phyloP scores from a whole-genome alignment of 1,284 basidiomycete genomes.

The Veloporphyrellus conicus region DNA sequence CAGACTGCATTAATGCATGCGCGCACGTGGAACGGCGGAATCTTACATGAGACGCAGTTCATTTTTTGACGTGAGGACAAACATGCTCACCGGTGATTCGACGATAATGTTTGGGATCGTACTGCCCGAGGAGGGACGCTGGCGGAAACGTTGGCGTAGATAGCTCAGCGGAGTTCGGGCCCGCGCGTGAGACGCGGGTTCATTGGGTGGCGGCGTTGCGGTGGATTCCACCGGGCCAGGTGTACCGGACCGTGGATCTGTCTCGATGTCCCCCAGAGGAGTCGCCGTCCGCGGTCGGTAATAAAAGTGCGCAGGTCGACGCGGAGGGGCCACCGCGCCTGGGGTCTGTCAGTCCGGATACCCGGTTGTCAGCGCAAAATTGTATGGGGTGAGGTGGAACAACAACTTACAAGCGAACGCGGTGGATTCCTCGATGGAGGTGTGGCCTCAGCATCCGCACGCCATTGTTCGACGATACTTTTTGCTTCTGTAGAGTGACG shows the following conservation, averaged over 20 bases:
- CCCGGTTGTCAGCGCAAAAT: constrained; percentile 5
- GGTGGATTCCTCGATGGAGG: constrained; percentile 16
- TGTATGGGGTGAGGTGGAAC: not conserved
- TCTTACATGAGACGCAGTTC: not conserved
- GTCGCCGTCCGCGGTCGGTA: constrained; percentile 18
- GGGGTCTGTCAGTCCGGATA: constrained; percentile 17
- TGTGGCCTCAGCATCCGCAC: constrained; percentile 23
- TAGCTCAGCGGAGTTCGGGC: constrained; percentile 19
- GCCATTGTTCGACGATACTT: constrained; percentile 29
- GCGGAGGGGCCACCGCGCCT: constrained; percentile 7
- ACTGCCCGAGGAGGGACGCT: constrained; percentile 28
- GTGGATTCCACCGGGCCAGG: constrained; percentile 13
- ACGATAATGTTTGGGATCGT: constrained; percentile 35
- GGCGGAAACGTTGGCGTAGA: constrained; percentile 27
- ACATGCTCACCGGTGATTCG: constrained; percentile 32
- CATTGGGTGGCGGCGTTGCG: constrained; percentile 3
- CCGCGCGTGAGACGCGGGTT: constrained; percentile 6
- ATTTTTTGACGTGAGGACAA: not conserved
- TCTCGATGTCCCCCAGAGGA: constrained; percentile 14
- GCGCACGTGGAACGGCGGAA: too few species aligned
- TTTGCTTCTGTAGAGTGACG: constrained; percentile 27
- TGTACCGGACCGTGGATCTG: constrained; percentile 12
- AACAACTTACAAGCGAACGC: constrained; percentile 21
- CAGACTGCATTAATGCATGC: constrained; percentile 20
- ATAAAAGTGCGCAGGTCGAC: constrained; percentile 18